Conservation (phyloP, 345 rosid genomes). For the Hevea brasiliensis region DNA sequence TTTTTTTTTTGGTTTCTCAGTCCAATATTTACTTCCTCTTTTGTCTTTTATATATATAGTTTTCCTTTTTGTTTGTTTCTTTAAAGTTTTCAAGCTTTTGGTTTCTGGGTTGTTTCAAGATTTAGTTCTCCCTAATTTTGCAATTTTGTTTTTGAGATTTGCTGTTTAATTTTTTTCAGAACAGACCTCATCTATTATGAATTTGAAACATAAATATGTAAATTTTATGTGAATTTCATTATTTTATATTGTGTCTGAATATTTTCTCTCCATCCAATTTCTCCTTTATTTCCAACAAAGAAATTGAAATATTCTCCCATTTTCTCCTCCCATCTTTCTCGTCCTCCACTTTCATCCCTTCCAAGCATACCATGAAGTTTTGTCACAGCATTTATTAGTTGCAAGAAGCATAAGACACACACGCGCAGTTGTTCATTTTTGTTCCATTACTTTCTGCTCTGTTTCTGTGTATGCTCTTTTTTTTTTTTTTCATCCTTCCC, state of each 20-base stretch:
- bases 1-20: neutral
- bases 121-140: neutral
- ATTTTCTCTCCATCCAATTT: too few species aligned
- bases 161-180: neutral
- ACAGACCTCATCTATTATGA: too few species aligned
- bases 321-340: too few species aligned
- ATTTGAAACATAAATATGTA: too few species aligned
- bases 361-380: too few species aligned
- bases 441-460: constrained; percentile 22
- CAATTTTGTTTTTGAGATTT: neutral
- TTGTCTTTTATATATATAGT: neutral
- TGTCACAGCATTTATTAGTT: constrained; percentile 3
- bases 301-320: too few species aligned
- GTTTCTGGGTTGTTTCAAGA: constrained; percentile 10
- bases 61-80: neutral
- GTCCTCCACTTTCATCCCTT: too few species aligned
- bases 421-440: constrained; percentile 16
- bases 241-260: too few species aligned
- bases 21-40: neutral
- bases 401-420: neutral
- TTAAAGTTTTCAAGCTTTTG: constrained; percentile 15
- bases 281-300: too few species aligned
- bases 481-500: neutral
- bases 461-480: neutral
- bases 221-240: too few species aligned